Percentiles rank a stretch among this genome's conserved stretches.
Conservation (phyloP, 148 eudicot species). For the Oxyria digyna region DNA sequence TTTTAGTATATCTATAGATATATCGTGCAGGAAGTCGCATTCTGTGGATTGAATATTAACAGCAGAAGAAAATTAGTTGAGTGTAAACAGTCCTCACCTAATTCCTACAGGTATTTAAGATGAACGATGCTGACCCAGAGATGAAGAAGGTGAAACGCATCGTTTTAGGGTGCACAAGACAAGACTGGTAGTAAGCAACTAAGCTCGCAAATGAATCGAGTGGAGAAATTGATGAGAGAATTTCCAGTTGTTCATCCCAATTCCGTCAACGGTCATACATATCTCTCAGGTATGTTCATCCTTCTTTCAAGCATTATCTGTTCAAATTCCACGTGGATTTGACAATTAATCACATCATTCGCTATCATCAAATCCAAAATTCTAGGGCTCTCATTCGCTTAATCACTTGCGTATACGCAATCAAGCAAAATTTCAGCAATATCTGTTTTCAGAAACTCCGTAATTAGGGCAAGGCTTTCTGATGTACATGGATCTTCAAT, state of each 20-base stretch:
- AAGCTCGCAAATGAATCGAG: neutral
- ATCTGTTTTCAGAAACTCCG: neutral
- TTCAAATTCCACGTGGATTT: neutral
- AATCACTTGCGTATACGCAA: neutral
- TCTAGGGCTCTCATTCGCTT: neutral
- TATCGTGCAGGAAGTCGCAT: neutral
- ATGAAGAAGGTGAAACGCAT: neutral
- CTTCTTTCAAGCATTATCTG: neutral
- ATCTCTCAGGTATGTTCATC: neutral
- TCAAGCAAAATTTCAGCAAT: neutral
- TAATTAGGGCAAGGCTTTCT: neutral
- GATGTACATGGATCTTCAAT: conserved; percentile 1
- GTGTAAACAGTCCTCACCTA: neutral
- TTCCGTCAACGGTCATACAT: conserved; percentile 1
- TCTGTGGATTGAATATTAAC: neutral
- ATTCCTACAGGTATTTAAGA: neutral
- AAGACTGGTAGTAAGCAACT: no score
- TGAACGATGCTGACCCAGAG: neutral
- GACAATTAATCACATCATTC: neutral
- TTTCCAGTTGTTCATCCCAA: neutral
- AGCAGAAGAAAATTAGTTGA: neutral
- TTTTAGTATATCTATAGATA: no score
- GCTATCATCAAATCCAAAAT: neutral
- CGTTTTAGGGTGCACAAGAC: no score
- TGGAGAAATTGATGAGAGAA: no score